Conservation (phyloP, 2,329 filamentous ascomycete species). For the Hypoxylon sp. region DNA sequence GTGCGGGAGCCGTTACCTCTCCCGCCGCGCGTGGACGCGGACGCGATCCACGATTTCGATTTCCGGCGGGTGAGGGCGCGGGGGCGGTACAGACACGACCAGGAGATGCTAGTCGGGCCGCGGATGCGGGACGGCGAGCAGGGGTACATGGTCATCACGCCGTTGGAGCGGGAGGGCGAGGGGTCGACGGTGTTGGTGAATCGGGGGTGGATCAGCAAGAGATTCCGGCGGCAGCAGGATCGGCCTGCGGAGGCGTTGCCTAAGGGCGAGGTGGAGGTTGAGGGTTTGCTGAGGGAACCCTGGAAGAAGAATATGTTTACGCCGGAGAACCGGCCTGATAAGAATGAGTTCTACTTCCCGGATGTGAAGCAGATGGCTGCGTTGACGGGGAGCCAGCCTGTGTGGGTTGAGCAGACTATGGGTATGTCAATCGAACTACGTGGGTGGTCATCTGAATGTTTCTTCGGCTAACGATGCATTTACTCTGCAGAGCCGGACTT, state of each 20-base stretch:
- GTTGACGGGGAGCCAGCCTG: conserved; percentile 83
- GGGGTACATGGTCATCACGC: conserved; percentile 92
- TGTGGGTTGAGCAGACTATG: conserved; percentile 98
- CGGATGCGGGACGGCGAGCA: conserved; percentile 90
- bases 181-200: conserved; percentile 83
- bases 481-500: conserved; percentile 78
- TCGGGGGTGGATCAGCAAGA: conserved; percentile 91
- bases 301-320: conserved; percentile 99
- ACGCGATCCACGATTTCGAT: conserved; percentile 90
- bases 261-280: conserved; percentile 79
- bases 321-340: conserved; percentile 86
- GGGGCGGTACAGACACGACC: conserved; percentile 85
- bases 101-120: conserved; percentile 96
- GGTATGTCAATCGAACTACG: conserved; percentile 64
- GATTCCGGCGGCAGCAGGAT: conserved; percentile 74
- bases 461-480: conserved; percentile 41
- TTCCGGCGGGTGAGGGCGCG: conserved; percentile 85
- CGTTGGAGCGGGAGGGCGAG: conserved; percentile 78
- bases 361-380: conserved; percentile 93
- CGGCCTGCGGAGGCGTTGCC: conserved; percentile 78
- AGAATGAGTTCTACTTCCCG: conserved; percentile 93
- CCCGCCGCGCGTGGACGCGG: conserved; percentile 84
- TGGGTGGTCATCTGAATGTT: neutral
- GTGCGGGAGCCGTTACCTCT: conserved; percentile 88
- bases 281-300: conserved; percentile 88